A percentile compares a stretch with the other conserved stretches of the same genome.
phyloP scores from a whole-genome alignment of 2,329 filamentous ascomycete species.

The Aspergillus udagawae region DNA sequence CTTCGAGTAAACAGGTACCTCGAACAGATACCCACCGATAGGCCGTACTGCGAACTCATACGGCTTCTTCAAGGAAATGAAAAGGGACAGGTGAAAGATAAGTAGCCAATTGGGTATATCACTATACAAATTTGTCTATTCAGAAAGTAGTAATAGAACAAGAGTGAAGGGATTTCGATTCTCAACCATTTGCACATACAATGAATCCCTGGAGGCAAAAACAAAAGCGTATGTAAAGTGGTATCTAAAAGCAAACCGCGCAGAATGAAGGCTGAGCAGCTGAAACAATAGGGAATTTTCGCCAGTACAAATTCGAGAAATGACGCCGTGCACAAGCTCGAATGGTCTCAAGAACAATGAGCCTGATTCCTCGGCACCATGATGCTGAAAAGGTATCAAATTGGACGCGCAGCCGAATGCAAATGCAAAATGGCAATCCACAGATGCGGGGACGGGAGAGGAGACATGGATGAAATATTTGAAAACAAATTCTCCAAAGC shows the following conservation, averaged over 20 bases:
- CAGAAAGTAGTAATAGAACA: neutral
- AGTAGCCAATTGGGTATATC: constrained; percentile 3
- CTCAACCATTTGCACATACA: neutral
- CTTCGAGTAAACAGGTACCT: neutral
- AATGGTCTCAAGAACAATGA: constrained; percentile 19
- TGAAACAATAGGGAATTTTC: constrained; percentile 8
- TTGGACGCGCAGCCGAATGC: constrained; percentile 20
- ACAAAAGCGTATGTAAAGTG: neutral
- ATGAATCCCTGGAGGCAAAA: neutral
- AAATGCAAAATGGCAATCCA: neutral
- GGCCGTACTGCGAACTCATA: neutral
- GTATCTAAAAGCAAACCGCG: neutral
- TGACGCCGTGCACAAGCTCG: constrained; percentile 25
- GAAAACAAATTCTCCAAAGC: constrained; percentile 10
- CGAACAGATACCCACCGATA: neutral
- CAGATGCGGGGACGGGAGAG: neutral
- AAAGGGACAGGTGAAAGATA: neutral
- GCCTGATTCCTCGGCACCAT: constrained; percentile 17
- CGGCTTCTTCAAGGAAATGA: neutral
- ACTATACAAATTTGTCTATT: constrained; percentile 2
- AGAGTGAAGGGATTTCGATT: neutral
- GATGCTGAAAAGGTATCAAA: constrained; percentile 24
- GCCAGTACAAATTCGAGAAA: constrained; percentile 18
- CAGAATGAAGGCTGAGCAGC: neutral
- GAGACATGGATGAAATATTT: neutral